These are phyloP conservation scores for Medicago ruthenica DNA, from an alignment of 306 rosid species.

Conservation along the genomic window DNA sequence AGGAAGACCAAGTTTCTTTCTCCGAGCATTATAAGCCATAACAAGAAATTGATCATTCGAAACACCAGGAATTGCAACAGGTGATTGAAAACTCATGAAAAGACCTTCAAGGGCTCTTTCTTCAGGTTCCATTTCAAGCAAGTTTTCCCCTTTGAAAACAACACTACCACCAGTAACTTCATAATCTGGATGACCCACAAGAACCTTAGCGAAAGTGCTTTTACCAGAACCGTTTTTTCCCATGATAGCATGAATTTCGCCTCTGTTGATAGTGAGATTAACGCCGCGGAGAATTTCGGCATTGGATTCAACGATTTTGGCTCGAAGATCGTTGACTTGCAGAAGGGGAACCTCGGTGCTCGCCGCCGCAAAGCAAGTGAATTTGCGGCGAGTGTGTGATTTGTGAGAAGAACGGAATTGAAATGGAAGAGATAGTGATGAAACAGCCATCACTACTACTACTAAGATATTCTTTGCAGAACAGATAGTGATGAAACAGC, in stretches of 20 bases:
- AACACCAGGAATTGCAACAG: conserved; percentile 92
- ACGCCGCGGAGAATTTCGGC: conserved; percentile 80
- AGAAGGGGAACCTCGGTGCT: conserved; percentile 54
- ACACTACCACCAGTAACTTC: conserved; percentile 84
- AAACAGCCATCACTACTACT: not conserved
- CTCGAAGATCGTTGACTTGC: conserved; percentile 76
- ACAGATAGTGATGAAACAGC: too few species aligned
- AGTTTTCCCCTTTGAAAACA: conserved; percentile 74
- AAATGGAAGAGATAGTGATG: not conserved
- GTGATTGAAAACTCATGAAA: conserved; percentile 96
- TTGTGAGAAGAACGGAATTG: conserved; percentile 6
- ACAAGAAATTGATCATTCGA: conserved; percentile 79
- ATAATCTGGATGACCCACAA: conserved; percentile 92
- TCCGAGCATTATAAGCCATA: conserved; percentile 93
- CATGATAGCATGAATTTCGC: conserved; percentile 98
- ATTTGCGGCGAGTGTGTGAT: conserved; percentile 15
- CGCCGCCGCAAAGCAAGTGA: conserved; percentile 36
- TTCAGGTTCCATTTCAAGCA: conserved; percentile 89
- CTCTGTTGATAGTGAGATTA: conserved; percentile 72
- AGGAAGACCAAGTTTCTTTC: conserved; percentile 73
- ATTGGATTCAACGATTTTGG: conserved; percentile 69
- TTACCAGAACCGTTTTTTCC: conserved; percentile 97
- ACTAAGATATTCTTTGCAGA: too few species aligned
- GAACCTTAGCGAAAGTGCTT: conserved; percentile 90
- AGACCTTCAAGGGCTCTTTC: conserved; percentile 86